Base-by-base conservation (phyloP, 495 filamentous ascomycete genomes). In the Penicillium daleae region DNA sequence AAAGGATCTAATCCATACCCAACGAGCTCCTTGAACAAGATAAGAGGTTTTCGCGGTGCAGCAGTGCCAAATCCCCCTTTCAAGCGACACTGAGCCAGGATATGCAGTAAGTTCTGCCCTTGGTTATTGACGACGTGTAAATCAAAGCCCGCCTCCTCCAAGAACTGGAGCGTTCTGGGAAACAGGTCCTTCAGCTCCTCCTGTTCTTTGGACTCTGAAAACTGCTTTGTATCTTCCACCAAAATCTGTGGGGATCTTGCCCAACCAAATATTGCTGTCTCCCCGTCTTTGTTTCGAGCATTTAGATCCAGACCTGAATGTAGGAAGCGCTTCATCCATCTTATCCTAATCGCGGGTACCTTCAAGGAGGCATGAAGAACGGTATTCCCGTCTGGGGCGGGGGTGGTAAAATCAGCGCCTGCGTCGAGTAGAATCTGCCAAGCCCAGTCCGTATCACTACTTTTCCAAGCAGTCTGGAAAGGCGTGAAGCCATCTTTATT, bases 341-440 rank as follows among this genome's bases (percentile, higher is more conserved):
- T 57, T 7, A 19, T 7, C 37, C 37, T 13, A 22, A 32, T 19
- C 8, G 6, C 6, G 12, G 1, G 17, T 1, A 27, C 7, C 4
- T 6, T 29, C 7, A 57, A 10, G 26, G 22, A 21, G 4, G 19
- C 39, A 44, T 57, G 24, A 46, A 46, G 31, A 22, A 37, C 54
- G 4, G 24, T 57, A 15, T n/a, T 24, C 22, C 54, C 54, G 19
- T 39, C 37, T 26, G 54, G 54, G 19, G 6, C 13, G 4, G 54
- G 12, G 2, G 24, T 27, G 1, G n/a, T 27, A 6, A 22, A 37
- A 21, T 44, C 37, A n/a, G 54, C 37, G 6, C 37, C 54, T 29
- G 13, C 35, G 9, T 57, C 54, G 13, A 57, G 37, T 15, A 57
- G 37, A 31, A 57, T 44, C 37, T 57, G 35, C 54, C 54, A 57